A percentile compares a stretch with the other conserved stretches of the same genome.
phyloP scores from a whole-genome alignment of 2,329 filamentous ascomycete species.

The Endoconidiophora polonica region DNA sequence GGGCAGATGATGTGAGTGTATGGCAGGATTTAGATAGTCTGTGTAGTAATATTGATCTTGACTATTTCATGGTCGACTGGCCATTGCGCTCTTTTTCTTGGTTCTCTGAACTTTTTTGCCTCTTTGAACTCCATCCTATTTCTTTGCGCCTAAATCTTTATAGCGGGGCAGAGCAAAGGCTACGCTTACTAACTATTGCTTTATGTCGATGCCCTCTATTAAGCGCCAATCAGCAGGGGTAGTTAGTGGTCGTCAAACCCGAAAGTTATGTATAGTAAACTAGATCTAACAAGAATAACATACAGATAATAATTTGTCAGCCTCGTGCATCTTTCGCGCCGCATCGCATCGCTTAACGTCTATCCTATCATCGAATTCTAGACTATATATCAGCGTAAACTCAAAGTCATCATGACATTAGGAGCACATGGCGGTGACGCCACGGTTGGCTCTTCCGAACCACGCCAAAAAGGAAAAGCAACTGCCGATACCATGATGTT shows the following conservation, averaged over 20 bases:
- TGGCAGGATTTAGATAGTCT: neutral
- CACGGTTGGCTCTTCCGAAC: slow-evolving; percentile 38
- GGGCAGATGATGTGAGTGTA: too few species aligned
- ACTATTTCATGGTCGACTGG: neutral
- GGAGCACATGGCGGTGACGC: slow-evolving; percentile 28
- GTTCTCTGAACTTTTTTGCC: neutral
- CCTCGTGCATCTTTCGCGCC: neutral
- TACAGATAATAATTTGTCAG: neutral
- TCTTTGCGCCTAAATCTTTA: too few species aligned
- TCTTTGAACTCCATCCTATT: neutral
- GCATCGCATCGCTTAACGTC: slow-evolving; percentile 1
- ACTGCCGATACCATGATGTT: slow-evolving; percentile 72
- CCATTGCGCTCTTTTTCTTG: neutral
- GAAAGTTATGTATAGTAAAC: too few species aligned
- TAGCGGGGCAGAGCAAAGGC: too few species aligned
- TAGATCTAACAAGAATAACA: neutral
- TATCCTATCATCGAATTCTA: neutral
- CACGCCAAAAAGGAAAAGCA: slow-evolving; percentile 59
- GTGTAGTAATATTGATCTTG: neutral
- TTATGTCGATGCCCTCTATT: too few species aligned
- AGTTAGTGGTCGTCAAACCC: too few species aligned
- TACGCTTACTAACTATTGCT: too few species aligned
- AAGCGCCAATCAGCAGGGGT: too few species aligned
- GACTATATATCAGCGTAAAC: neutral
- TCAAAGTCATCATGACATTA: neutral